Evolutionary conservation across 1,139 yeast species (phyloP), one percentile per base, ranked within the genome.

Genomic region (Yamadazyma triangularis): DNA sequence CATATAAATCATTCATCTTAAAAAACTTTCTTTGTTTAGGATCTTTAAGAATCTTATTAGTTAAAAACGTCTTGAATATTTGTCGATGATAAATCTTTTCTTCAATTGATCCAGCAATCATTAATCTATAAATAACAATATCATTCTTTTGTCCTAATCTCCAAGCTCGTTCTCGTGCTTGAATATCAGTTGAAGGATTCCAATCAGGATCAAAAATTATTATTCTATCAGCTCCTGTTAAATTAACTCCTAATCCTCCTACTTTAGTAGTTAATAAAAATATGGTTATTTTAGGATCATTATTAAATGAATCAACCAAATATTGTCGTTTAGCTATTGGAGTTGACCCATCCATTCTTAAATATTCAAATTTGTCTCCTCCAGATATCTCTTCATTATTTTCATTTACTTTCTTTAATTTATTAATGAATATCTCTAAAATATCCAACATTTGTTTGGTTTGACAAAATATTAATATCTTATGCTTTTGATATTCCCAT

Each of bases 131-230:
- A 23, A 91, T 89, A 3, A 89, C 78, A n/a, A 91, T 96, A 46
- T 89, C 96, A 41, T 79, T 78, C 51, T 84, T 89, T 51, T 91
- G 98, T 0, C 98, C 98, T 39, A 91, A 69, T 44, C 98, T 68
- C 98, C 98, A 91, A 0, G 97, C 97, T 30, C 98, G 61, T 55
- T 91, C 98, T 40, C 98, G 65, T 0, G 98, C 98, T 56, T 91
- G 98, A 41, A 91, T 73, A 61, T 91, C 98, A 0, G 97, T 91
- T 0, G 96, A 87, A 0, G 98, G 98, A 50, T 91, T 91, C 98
- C 98, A 91, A 54, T 91, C 98, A 0, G 98, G 98, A 50, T 91
- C 98, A 52, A 72, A 91, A 12, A 91, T 91, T 13, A 91, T 87
- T 5, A 91, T 96, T 31, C 98, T 62, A 46, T 88, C 91, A 0